Conservation (phyloP, 1,284 basidiomycete genomes). For the Phellopilus nigrolimitatus region DNA sequence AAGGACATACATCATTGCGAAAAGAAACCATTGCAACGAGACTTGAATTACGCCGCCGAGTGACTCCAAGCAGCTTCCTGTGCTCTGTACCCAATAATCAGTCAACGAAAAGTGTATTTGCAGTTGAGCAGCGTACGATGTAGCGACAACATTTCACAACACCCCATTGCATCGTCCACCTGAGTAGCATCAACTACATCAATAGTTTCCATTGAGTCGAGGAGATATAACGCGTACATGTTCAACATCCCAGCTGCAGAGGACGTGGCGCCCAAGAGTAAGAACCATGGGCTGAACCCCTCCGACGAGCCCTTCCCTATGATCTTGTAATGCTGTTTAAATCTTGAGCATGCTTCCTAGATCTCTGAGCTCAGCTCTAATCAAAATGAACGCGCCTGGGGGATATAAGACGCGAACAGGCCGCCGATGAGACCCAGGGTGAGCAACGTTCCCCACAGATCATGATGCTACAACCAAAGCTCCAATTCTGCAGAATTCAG, state of each 20-base stretch:
- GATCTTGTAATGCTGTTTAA: constrained; percentile 63
- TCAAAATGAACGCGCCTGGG: constrained; percentile 57
- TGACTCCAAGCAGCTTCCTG: constrained; percentile 75
- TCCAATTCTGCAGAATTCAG: neutral
- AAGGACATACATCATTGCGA: constrained; percentile 72
- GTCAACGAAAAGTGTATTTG: neutral
- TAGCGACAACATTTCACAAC: constrained; percentile 79
- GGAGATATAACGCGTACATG: constrained; percentile 42
- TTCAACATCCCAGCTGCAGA: constrained; percentile 79
- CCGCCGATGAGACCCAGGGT: constrained; percentile 75
- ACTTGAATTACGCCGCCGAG: constrained; percentile 85
- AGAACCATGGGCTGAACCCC: constrained; percentile 89
- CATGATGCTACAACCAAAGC: constrained; percentile 50
- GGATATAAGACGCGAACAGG: constrained; percentile 81
- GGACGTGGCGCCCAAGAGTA: constrained; percentile 89
- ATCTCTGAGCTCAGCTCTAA: constrained; percentile 1
- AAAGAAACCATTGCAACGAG: constrained; percentile 80
- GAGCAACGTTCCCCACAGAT: constrained; percentile 71
- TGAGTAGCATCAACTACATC: constrained; percentile 27
- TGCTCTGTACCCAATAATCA: constrained; percentile 41
- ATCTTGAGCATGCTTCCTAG: constrained; percentile 7
- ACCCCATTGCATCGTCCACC: constrained; percentile 85
- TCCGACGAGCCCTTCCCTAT: constrained; percentile 74
- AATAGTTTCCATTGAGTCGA: neutral
- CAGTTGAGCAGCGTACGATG: constrained; percentile 48